Evolutionary conservation across 768 basidiomycete genomes (phyloP), one percentile per base, ranked within the genome.

Genomic region (Mycena rosella): DNA sequence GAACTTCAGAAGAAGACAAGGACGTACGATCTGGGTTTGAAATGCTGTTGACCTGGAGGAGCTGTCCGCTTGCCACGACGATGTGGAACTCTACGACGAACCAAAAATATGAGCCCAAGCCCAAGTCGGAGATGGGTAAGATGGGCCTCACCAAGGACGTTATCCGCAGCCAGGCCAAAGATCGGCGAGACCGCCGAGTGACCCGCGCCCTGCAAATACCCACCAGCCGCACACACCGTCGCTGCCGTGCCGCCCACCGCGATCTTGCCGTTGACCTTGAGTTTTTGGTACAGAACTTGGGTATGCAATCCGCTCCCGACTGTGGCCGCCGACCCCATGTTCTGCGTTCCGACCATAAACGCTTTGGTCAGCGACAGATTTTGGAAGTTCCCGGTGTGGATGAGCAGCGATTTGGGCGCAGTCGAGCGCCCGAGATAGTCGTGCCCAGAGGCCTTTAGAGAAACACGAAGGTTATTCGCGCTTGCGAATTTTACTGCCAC

Each of bases 361-460:
- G 56, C 32, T 20, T 73, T 67, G 14, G 66, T 65, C 60, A 80
- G 79, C 9, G 66, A 44, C 15, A 77, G 71, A 55, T 74, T 65
- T 54, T 75, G 52, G 15, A 81, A 65, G 24, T 73, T 68, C n/a
- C 75, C 74, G 0, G 77, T 81, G 67, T 72, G 78, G 44, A 82
- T 73, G 9, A 80, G 68, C 3, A 82, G 67, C 8, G 79, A 77
- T 47, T 72, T 71, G 36, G 73, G 74, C 15, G 77, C 79, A 4
- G 81, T 80, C 6, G 80, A 80, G 34, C 79, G 79, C 1, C 81
- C 80, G n/a, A 81, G 72, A 60, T 60, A 75, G 58, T 82, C 81
- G 60, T 82, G 81, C 5, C 81, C 80, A 14, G 74, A 74, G 15
- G 75, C 71, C 62, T 79, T 80, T 65, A 81, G 70, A 7, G 64